A percentile compares a stretch with the other conserved stretches of the same genome.
Evolutionary conservation across 371 early-diverging fungal species (phyloP).

Genomic region (Mortierella sp.): DNA sequence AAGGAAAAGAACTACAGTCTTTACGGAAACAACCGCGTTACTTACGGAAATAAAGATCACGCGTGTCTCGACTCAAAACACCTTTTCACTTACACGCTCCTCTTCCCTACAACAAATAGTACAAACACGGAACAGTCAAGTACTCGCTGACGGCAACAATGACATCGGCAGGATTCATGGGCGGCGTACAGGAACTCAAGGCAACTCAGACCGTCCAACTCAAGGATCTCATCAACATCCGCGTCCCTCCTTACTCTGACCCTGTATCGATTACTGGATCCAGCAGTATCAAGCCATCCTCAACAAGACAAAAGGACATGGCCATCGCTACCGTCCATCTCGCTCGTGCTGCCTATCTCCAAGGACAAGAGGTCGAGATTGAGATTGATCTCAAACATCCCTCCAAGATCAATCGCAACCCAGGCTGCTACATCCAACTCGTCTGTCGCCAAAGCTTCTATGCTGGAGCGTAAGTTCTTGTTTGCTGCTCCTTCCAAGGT

Average conservation of each 20-base stretch:
- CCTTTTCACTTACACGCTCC: not conserved
- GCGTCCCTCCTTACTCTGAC: slow-evolving; percentile 11
- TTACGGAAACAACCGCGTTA: no score
- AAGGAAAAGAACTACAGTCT: no score
- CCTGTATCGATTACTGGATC: slow-evolving; percentile 10
- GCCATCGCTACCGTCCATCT: slow-evolving; percentile 22
- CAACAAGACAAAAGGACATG: slow-evolving; percentile 9
- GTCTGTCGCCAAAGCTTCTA: slow-evolving; percentile 27
- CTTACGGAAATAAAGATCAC: not conserved
- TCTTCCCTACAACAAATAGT: not conserved
- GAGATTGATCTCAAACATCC: slow-evolving; percentile 41
- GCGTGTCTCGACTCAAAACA: not conserved
- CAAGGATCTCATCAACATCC: slow-evolving; percentile 34
- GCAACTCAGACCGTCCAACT: slow-evolving; percentile 10
- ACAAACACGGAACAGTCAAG: slow-evolving; percentile 37
- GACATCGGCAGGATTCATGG: slow-evolving; percentile 24
- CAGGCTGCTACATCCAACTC: slow-evolving; percentile 35
- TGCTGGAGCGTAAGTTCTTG: slow-evolving; percentile 37
- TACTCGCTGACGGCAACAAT: slow-evolving; percentile 25
- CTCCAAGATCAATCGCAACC: slow-evolving; percentile 16
- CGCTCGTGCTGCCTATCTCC: slow-evolving; percentile 23
- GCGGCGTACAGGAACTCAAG: slow-evolving; percentile 26
- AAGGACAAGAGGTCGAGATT: slow-evolving; percentile 19
- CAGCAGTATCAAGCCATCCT: not conserved
- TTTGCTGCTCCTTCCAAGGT: not conserved